Percentiles rank a stretch among this genome's conserved stretches.
phyloP scores from a whole-genome alignment of 148 eudicot species.

The Nepenthes gracilis region DNA sequence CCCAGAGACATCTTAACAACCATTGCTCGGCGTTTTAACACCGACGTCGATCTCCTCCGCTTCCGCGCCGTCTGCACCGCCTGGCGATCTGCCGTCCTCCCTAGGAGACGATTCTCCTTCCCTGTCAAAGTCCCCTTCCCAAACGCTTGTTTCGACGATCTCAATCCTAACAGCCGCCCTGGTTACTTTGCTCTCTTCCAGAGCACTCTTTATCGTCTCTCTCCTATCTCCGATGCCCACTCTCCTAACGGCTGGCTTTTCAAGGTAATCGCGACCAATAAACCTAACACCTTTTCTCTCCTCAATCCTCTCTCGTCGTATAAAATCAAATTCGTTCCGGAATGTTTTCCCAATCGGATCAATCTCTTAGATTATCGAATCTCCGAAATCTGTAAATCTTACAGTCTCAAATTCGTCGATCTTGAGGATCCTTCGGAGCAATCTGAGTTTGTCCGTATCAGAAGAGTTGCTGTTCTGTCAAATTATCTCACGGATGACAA shows the following conservation, averaged over 20 bases:
- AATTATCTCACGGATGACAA: neutral
- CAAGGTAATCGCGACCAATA: neutral
- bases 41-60: conserved; percentile 6
- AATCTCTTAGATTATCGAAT: conserved; percentile 7
- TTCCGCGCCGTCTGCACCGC: conserved; percentile 15
- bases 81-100: conserved; percentile 8
- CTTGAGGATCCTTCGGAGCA: neutral
- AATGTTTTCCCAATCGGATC: neutral
- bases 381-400: conserved; percentile 2
- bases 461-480: conserved; percentile 4
- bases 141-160: neutral
- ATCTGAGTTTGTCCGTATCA: neutral
- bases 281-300: conserved; percentile 6
- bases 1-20: conserved; percentile 6
- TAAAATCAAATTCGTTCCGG: neutral
- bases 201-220: conserved; percentile 4
- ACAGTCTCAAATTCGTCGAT: neutral
- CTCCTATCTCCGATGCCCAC: conserved; percentile 1
- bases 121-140: conserved; percentile 6
- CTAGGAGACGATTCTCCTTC: neutral
- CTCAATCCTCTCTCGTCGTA: conserved; percentile 3
- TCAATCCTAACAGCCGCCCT: neutral
- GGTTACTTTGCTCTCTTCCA: neutral
- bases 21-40: conserved; percentile 5
- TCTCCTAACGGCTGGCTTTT: conserved; percentile 1